These are phyloP conservation scores for Neurospora sp. DNA, from an alignment of 2,329 filamentous ascomycete genomes.

Conservation along the genomic window DNA sequence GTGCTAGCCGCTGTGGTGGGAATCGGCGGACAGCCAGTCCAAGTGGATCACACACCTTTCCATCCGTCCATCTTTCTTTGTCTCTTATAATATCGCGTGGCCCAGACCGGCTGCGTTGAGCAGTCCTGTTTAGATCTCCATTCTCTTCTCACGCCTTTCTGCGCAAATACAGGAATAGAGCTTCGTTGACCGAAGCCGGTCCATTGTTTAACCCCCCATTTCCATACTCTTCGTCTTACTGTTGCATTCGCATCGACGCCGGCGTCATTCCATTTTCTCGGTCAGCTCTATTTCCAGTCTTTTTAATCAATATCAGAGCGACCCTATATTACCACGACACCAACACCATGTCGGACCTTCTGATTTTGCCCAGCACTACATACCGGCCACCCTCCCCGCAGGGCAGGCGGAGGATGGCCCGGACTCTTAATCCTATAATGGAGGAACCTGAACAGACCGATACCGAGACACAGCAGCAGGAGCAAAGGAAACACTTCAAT, in stretches of 20 bases:
- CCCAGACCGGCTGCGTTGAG: slow-evolving; percentile 12
- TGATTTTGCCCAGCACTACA: slow-evolving; percentile 29
- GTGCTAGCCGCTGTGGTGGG: slow-evolving; percentile 17
- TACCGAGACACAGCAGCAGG: slow-evolving; percentile 24
- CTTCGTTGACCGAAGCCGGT: slow-evolving; percentile 38
- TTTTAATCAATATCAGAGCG: slow-evolving; percentile 4
- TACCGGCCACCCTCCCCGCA: slow-evolving; percentile 42
- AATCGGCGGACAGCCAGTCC: not conserved
- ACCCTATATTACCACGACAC: slow-evolving; percentile 11
- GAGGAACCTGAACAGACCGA: slow-evolving; percentile 37
- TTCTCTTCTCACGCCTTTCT: slow-evolving; percentile 23
- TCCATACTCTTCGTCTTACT: slow-evolving; percentile 15
- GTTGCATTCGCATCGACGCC: slow-evolving; percentile 20
- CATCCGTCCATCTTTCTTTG: slow-evolving; percentile 1
- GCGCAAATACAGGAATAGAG: slow-evolving; percentile 22
- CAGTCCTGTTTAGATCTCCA: slow-evolving; percentile 21
- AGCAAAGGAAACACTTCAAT: slow-evolving; percentile 10
- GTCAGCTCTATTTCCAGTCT: slow-evolving; percentile 20
- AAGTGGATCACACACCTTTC: slow-evolving; percentile 3
- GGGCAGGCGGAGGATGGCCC: slow-evolving; percentile 40
- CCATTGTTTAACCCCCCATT: slow-evolving; percentile 28
- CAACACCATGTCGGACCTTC: slow-evolving; percentile 38
- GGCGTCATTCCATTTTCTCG: slow-evolving; percentile 22
- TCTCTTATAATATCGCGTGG: slow-evolving; percentile 16
- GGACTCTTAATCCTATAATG: slow-evolving; percentile 56